Base-by-base conservation (phyloP, 2,329 filamentous ascomycete genomes). In the Penicillium decumbens region DNA sequence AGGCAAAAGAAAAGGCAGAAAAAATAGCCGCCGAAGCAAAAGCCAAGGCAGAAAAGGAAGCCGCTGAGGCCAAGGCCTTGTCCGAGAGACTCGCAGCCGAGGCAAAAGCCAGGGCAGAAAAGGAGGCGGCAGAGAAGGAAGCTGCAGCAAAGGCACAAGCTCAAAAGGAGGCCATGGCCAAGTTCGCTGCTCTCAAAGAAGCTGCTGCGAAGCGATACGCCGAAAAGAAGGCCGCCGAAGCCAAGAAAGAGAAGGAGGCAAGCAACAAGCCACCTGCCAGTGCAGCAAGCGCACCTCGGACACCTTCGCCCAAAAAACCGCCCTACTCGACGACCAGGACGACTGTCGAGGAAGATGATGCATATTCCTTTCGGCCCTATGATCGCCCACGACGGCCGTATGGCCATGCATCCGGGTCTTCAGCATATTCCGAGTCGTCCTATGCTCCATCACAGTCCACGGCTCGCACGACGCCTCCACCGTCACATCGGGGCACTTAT, bases 361-460 rank as follows among this genome's bases (percentile, higher is more conserved):
- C 78, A 3, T 83, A 87, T 67, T 90, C 87, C 1, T 91, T 82
- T 69, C 83, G 87, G 43, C 87, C 88, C 0, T 91, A 91, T 67
- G 87, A 92, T 65, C 79, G 82, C 58, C 80, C 84, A 2, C 83
- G 79, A 62, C 76, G 76, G 45, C 76, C 78, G 15, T 80, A 82
- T 55, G 81, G 80, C 53, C 64, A 66, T 37, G 81, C 80, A 49
- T 85, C 86, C n/a, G 76, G 80, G 15, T 84, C 86, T 25, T 87
- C 87, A 0, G 75, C 85, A 23, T 84, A 85, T 61, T 95, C 90
- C 13, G 89, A 95, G 63, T 87, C 87, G 12, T 95, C 89, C 0
- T 96, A 92, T 70, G 87, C 89, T 2, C 81, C 88, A 1, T 95
- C 89, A 8, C 83, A 89, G 51, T 90, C 88, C 13, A 96, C 91